These are phyloP conservation scores for Tritrichomonas foetus DNA, from an alignment of 208 protist genomes.

Conservation along the genomic window DNA sequence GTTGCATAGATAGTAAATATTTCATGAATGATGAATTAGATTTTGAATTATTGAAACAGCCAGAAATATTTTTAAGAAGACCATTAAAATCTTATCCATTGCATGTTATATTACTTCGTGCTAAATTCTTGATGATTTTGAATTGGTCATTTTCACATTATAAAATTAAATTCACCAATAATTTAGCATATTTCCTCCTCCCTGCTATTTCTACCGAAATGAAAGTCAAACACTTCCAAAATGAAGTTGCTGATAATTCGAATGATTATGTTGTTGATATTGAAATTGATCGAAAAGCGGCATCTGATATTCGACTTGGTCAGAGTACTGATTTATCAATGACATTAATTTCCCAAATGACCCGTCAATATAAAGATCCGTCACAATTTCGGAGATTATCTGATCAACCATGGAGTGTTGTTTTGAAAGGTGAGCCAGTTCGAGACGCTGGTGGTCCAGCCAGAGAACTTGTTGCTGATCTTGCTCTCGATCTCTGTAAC, in stretches of 20 bases:
- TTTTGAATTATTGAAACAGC: too few species aligned
- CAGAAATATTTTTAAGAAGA: too few species aligned
- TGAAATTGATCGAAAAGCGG: not conserved
- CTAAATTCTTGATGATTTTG: not conserved
- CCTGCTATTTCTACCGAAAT: not conserved
- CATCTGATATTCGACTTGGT: not conserved
- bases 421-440: too few species aligned
- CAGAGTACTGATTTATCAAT: not conserved
- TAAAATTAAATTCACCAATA: not conserved
- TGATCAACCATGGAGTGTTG: not conserved
- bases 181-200: not conserved
- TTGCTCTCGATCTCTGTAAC: too few species aligned
- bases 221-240: not conserved
- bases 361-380: too few species aligned
- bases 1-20: too few species aligned
- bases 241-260: not conserved
- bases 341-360: not conserved
- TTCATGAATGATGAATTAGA: too few species aligned
- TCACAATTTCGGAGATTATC: not conserved
- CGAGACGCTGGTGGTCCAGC: too few species aligned
- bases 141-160: not conserved
- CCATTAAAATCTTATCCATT: too few species aligned
- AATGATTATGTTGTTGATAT: not conserved
- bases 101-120: too few species aligned
- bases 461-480: too few species aligned